phyloP scores from a whole-genome alignment of 2,329 filamentous ascomycete species.

The Purpureocillium lavendulum region DNA sequence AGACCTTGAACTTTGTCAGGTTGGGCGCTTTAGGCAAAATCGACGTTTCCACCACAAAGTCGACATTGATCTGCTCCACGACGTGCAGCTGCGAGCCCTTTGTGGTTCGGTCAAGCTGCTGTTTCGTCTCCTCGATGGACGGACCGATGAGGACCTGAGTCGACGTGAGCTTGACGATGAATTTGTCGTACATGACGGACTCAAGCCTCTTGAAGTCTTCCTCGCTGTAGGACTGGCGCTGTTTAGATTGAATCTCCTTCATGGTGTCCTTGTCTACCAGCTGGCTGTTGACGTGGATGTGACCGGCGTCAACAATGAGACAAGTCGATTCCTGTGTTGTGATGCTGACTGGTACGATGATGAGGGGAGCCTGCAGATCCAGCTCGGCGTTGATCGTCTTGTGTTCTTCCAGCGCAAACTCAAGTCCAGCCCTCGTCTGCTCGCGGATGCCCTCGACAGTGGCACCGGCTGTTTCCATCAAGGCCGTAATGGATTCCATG shows the following conservation, averaged over 20 bases:
- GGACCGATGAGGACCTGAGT: conserved; percentile 94
- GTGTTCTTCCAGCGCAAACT: conserved; percentile 95
- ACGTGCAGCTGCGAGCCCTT: conserved; percentile 71
- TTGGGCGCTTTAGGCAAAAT: conserved; percentile 96
- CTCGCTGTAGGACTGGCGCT: conserved; percentile 77
- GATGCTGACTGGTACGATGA: conserved; percentile 93
- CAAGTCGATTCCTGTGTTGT: conserved; percentile 74
- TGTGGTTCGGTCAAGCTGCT: conserved; percentile 56
- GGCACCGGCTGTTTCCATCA: conserved; percentile 92
- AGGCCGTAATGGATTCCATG: conserved; percentile 94
- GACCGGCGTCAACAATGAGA: conserved; percentile 90
- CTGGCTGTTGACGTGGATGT: conserved; percentile 89
- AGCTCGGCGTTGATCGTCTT: conserved; percentile 96
- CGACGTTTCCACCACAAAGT: conserved; percentile 91
- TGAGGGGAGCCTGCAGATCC: conserved; percentile 88
- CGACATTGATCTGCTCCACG: conserved; percentile 93
- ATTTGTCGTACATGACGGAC: conserved; percentile 95
- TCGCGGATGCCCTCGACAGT: conserved; percentile 92
- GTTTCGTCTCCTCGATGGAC: conserved; percentile 82
- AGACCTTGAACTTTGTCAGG: conserved; percentile 83
- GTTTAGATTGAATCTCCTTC: conserved; percentile 83
- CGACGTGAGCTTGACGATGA: conserved; percentile 83
- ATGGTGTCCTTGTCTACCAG: conserved; percentile 87
- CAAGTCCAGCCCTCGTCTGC: conserved; percentile 89
- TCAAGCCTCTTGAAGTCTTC: conserved; percentile 84